Base-by-base conservation (phyloP, 306 rosid species). In the Cucumis cinereus region DNA sequence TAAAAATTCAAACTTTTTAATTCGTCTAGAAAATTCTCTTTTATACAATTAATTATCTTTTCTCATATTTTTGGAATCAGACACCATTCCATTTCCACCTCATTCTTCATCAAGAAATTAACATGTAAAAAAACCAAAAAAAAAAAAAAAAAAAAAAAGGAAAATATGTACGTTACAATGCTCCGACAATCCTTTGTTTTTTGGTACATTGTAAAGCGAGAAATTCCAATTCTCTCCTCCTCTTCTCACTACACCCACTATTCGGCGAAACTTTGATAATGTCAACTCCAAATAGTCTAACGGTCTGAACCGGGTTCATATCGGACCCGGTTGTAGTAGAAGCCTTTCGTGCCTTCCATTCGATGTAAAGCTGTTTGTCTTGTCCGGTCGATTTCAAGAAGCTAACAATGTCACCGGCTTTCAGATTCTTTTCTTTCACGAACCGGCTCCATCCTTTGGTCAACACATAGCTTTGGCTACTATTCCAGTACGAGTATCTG, bases 391-490 rank as follows among this genome's bases (percentile, higher is more conserved):
- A 91, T 8, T 91, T 80, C 41, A 87, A 86, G 28, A 94, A 94
- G 40, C 86, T 78, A 33, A 94, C 97, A 80, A 88, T 83, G 85
- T 94, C 97, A 12, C 99, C 99, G 82, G 99, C 93, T 81, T 84
- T 90, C 4, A 94, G 83, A 28, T 80, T 85, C 88, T 94, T 94
- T 78, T 94, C 99, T 74, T 90, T 94, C 28, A 94, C 99, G 85
- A 94, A 94, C 83, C 99, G 88, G 91, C 95, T 91, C 99, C 99
- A 94, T 1, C 99, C 99, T 57, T 94, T 94, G 0, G 99, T 94
- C 10, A 94, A 63, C 68, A 94, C 98, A 40, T 94, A 94, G 76
- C 98, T 94, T 79, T 93, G 98, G 81, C 98, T 94, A 40, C 98
- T 94, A 7, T 94, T 94, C 99, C 99, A 94, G 61, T 94, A 94